Percentiles rank a stretch among this genome's conserved stretches.
These are phyloP conservation scores for Sabuloglossum arenarium DNA, from an alignment of 495 filamentous ascomycete species.

Conservation along the genomic window DNA sequence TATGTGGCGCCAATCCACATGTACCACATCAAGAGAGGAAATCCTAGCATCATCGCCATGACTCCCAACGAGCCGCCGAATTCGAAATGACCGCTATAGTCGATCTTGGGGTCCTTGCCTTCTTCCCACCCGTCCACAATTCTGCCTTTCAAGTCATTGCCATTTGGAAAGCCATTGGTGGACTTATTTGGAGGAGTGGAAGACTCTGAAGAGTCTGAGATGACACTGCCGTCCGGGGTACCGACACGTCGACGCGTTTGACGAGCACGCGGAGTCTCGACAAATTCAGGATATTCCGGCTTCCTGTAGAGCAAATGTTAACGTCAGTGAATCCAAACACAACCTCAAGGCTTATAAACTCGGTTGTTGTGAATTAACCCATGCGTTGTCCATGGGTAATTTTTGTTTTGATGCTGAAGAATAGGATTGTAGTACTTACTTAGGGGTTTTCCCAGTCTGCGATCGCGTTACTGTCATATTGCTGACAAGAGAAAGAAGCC, in stretches of 20 bases:
- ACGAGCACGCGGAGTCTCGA: constrained; percentile 20
- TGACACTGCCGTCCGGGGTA: constrained; percentile 8
- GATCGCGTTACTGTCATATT: constrained; percentile 15
- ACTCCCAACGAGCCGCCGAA: constrained; percentile 73
- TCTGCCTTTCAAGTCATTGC: background rate
- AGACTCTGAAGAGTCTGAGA: constrained; percentile 1
- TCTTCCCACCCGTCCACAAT: constrained; percentile 45
- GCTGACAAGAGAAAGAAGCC: background rate
- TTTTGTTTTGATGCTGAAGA: background rate
- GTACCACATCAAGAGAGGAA: constrained; percentile 90
- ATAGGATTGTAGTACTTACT: constrained; percentile 11
- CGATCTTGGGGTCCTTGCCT: constrained; percentile 54
- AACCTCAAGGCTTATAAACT: too few relatives aligned
- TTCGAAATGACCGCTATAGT: constrained; percentile 64
- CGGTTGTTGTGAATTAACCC: background rate
- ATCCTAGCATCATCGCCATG: constrained; percentile 69
- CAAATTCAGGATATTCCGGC: constrained; percentile 19
- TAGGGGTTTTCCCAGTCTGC: constrained; percentile 20
- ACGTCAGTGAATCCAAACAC: too few relatives aligned
- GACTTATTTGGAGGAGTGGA: constrained; percentile 4
- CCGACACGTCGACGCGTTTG: constrained; percentile 8
- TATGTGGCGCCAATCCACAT: constrained; percentile 95
- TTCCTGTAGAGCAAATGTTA: constrained; percentile 11
- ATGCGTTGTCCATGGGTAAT: background rate
- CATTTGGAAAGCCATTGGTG: too few relatives aligned